Evolutionary conservation across 1,284 basidiomycete genomes (phyloP).

Genomic region (Apiotrichum gamsii): DNA sequence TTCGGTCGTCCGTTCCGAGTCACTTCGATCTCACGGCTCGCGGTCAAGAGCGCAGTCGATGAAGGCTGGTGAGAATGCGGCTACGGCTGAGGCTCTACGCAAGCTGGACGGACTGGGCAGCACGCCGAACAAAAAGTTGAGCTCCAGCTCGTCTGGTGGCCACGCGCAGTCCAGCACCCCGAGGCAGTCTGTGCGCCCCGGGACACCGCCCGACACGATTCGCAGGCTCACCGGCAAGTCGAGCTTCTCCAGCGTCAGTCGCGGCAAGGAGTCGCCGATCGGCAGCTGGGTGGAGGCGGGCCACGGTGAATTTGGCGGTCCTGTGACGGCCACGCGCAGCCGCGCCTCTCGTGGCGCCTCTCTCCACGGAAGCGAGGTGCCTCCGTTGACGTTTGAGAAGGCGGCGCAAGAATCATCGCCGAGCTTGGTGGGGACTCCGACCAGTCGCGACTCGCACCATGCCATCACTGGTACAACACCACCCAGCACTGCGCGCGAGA

Average conservation of each 20-base stretch:
- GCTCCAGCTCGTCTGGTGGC: conserved; percentile 43
- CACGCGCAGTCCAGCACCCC: background rate
- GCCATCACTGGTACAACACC: conserved; percentile 59
- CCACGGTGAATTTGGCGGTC: background rate
- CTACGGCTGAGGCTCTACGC: conserved; percentile 81
- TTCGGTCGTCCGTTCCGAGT: too few species aligned
- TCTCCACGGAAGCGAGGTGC: conserved; percentile 9
- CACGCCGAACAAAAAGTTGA: conserved; percentile 53
- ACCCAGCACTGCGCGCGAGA: conserved; percentile 59
- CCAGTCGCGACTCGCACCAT: conserved; percentile 32
- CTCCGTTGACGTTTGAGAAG: conserved; percentile 49
- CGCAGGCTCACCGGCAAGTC: conserved; percentile 4
- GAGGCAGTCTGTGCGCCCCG: conserved; percentile 54
- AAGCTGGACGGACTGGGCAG: conserved; percentile 85
- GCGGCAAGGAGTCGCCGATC: conserved; percentile 26
- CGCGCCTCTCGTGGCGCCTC: background rate
- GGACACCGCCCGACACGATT: conserved; percentile 53
- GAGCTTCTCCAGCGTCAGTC: conserved; percentile 7
- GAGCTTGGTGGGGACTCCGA: conserved; percentile 59
- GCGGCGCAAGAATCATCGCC: conserved; percentile 71
- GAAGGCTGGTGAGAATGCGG: conserved; percentile 56
- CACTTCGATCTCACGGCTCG: conserved; percentile 13
- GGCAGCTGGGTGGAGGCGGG: conserved; percentile 32
- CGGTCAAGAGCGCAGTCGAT: conserved; percentile 10
- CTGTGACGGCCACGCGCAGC: conserved; percentile 1